Evolutionary conservation across 345 rosid genomes (phyloP).

Genomic region (Hibiscus tridactylites): DNA sequence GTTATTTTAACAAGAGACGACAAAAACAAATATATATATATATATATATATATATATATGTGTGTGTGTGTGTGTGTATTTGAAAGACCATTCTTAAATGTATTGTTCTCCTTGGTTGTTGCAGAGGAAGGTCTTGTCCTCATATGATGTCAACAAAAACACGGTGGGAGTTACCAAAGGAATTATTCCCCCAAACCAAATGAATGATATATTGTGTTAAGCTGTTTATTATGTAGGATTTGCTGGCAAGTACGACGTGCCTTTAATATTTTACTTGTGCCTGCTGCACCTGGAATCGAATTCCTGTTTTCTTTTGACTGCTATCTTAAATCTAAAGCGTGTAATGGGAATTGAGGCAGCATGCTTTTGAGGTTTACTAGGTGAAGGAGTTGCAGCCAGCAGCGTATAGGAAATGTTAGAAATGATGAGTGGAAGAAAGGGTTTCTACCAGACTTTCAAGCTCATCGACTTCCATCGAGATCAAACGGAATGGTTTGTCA

Average conservation of each 20-base stretch:
- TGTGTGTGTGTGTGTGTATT: too few species aligned
- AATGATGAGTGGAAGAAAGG: slow-evolving; percentile 7
- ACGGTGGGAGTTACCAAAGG: slow-evolving; percentile 26
- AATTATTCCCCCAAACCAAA: slow-evolving; percentile 28
- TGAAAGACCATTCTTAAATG: slow-evolving; percentile 4
- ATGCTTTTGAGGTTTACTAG: slow-evolving; percentile 3
- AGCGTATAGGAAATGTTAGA: not conserved
- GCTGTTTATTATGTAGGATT: slow-evolving; percentile 15
- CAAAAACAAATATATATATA: not conserved
- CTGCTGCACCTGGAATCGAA: not conserved
- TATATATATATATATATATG: not conserved
- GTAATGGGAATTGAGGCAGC: slow-evolving; percentile 4
- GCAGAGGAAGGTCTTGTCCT: slow-evolving; percentile 44
- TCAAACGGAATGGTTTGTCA: slow-evolving; percentile 1
- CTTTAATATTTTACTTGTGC: not conserved
- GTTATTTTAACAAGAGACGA: not conserved
- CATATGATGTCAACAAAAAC: slow-evolving; percentile 32
- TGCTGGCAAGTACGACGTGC: slow-evolving; percentile 9
- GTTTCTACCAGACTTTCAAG: not conserved
- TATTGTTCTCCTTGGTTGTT: slow-evolving; percentile 30
- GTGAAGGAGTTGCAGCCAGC: slow-evolving; percentile 12
- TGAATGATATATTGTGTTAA: slow-evolving; percentile 34
- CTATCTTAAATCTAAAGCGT: not conserved
- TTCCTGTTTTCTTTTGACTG: not conserved
- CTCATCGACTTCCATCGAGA: not conserved